These are phyloP conservation scores for Candida krabiensis DNA, from an alignment of 805 yeast genomes.

Conservation along the genomic window DNA sequence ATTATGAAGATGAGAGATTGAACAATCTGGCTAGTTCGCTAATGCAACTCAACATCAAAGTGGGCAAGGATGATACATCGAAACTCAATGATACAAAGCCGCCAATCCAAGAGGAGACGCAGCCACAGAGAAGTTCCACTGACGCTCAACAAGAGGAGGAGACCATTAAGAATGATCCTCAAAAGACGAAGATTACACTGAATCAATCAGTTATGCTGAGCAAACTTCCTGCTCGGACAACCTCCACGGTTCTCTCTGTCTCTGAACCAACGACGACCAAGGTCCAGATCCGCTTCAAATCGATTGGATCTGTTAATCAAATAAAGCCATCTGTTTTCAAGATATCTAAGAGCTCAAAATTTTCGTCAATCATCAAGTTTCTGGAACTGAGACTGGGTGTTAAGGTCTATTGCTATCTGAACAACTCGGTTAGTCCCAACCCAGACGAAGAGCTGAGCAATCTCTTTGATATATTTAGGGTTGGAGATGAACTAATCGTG, in stretches of 20 bases:
- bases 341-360: constrained; percentile 46
- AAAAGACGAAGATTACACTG: constrained; percentile 30
- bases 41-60: constrained; percentile 19
- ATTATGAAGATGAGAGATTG: constrained; percentile 3
- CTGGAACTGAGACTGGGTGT: constrained; percentile 39
- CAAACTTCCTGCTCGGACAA: constrained; percentile 23
- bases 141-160: constrained; percentile 10
- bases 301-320: constrained; percentile 57
- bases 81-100: not conserved
- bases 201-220: constrained; percentile 29
- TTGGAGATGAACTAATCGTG: constrained; percentile 40
- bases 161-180: constrained; percentile 18
- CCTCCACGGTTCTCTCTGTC: constrained; percentile 21
- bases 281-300: constrained; percentile 53
- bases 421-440: constrained; percentile 46
- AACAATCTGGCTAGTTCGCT: constrained; percentile 16
- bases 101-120: constrained; percentile 4
- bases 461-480: constrained; percentile 35
- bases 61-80: constrained; percentile 10
- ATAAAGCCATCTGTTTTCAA: constrained; percentile 51
- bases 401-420: constrained; percentile 41
- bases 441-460: constrained; percentile 44
- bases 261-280: constrained; percentile 25
- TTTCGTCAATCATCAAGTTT: constrained; percentile 46
- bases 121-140: constrained; percentile 1